phyloP scores from a whole-genome alignment of 1,284 basidiomycete species.

The Sutorius eximius region DNA sequence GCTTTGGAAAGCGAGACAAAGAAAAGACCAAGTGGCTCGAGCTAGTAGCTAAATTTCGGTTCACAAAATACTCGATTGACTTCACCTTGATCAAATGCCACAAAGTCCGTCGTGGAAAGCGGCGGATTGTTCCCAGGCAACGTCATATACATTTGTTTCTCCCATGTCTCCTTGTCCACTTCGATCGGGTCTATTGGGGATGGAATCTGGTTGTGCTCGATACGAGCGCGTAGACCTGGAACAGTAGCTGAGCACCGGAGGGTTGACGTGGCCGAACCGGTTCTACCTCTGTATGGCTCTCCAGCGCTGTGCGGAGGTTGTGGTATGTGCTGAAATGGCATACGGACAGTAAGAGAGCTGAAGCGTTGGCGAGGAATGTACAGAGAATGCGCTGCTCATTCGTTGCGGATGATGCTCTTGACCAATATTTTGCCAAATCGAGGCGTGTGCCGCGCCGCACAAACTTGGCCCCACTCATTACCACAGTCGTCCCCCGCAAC shows the following conservation, averaged over 20 bases:
- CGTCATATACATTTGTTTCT: slow-evolving; percentile 75
- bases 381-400: background rate
- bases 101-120: slow-evolving; percentile 83
- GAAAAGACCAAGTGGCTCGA: background rate
- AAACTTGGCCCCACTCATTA: background rate
- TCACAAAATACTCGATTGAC: background rate
- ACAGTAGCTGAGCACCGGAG: slow-evolving; percentile 5
- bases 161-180: slow-evolving; percentile 82
- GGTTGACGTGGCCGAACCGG: slow-evolving; percentile 1
- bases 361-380: background rate
- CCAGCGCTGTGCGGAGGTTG: slow-evolving; percentile 84
- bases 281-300: slow-evolving; percentile 60
- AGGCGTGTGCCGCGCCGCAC: background rate
- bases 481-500: background rate
- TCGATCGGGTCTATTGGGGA: slow-evolving; percentile 86
- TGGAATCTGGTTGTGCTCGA: slow-evolving; percentile 91
- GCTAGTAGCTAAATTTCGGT: background rate
- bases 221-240: slow-evolving; percentile 74
- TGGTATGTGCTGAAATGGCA: slow-evolving; percentile 46
- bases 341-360: slow-evolving; percentile 1
- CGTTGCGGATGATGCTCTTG: slow-evolving; percentile 2
- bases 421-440: slow-evolving; percentile 18
- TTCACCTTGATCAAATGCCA: slow-evolving; percentile 90
- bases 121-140: slow-evolving; percentile 78
- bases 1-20: background rate